Evolutionary conservation across 1,139 yeast genomes (phyloP).

Genomic region (Lodderomyces orthopsilosis): DNA sequence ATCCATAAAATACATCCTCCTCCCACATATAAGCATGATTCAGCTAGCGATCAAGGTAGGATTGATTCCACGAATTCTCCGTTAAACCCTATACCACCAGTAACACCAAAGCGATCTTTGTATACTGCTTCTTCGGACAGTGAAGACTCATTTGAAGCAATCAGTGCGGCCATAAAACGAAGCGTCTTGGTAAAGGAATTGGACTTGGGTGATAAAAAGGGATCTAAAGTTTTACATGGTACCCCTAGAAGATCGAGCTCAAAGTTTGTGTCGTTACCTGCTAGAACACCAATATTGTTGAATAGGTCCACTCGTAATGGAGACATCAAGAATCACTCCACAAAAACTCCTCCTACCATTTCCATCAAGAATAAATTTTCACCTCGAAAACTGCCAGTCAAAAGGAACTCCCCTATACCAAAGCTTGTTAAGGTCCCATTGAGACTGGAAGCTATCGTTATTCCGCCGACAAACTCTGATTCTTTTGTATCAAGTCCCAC

Average conservation of each 20-base stretch:
- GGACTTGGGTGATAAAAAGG: neutral
- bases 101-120: neutral
- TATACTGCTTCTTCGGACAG: neutral
- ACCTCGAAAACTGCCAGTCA: neutral
- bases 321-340: neutral
- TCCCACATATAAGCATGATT: no score
- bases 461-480: neutral
- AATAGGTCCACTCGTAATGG: neutral
- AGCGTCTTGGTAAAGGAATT: slow-evolving; percentile 34
- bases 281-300: slow-evolving; percentile 35
- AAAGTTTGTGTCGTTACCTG: slow-evolving; percentile 38
- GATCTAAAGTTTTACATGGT: slow-evolving; percentile 10
- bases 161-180: slow-evolving; percentile 38
- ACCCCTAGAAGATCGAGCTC: slow-evolving; percentile 36
- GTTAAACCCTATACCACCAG: neutral
- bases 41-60: no score
- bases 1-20: no score
- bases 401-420: neutral
- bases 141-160: slow-evolving; percentile 33
- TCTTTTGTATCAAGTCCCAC: neutral
- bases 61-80: neutral
- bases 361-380: slow-evolving; percentile 1
- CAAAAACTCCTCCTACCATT: neutral
- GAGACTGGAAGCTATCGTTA: neutral
- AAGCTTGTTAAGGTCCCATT: neutral